These are phyloP conservation scores for Taxillus chinensis DNA, from an alignment of 164 flowering plant genomes.

Conservation along the genomic window DNA sequence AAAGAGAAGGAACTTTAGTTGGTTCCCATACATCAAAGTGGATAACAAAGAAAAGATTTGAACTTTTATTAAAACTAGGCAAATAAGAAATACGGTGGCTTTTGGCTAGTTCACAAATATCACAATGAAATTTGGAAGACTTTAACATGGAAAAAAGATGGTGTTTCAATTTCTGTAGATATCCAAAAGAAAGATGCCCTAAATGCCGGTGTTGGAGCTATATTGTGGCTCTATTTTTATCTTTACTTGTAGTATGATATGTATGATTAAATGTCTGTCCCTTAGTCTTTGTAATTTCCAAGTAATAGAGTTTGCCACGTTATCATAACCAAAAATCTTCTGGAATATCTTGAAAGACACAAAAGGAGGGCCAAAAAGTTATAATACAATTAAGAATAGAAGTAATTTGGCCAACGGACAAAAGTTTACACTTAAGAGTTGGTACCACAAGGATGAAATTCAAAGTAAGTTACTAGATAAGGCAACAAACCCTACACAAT, in stretches of 20 bases:
- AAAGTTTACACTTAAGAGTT: too few relatives aligned
- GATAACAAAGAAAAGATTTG: neutral
- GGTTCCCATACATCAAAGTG: neutral
- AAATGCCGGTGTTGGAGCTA: neutral
- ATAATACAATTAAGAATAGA: too few relatives aligned
- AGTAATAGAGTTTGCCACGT: neutral
- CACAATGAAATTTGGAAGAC: neutral
- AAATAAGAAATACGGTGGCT: neutral
- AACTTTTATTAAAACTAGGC: slow-evolving; percentile 1
- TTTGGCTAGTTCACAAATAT: slow-evolving; percentile 1
- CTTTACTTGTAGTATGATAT: neutral
- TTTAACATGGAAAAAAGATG: neutral
- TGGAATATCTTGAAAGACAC: too few relatives aligned
- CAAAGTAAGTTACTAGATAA: neutral
- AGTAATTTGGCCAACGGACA: too few relatives aligned
- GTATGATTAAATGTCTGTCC: neutral
- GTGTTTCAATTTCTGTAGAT: neutral
- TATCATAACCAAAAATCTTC: neutral
- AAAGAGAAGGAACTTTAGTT: neutral
- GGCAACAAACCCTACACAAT: neutral
- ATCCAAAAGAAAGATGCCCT: neutral
- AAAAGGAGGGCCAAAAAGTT: too few relatives aligned
- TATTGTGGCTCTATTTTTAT: neutral
- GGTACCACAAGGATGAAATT: too few relatives aligned
- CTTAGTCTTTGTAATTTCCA: neutral